A percentile compares a stretch with the other conserved stretches of the same genome.
Evolutionary conservation across 495 filamentous ascomycete species (phyloP).

Genomic region (Lepraria neglecta): DNA sequence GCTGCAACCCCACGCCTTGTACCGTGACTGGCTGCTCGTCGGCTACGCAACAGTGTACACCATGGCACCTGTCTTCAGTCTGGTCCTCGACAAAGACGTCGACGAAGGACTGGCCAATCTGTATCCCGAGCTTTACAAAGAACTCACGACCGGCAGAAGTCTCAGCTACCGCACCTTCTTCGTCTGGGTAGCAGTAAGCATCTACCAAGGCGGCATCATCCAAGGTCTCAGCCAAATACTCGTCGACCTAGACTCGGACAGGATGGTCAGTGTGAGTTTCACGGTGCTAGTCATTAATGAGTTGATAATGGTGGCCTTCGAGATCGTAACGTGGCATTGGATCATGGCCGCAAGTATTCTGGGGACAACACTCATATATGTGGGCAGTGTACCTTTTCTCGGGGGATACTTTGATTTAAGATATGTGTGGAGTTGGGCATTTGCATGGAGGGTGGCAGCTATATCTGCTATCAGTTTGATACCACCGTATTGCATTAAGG

Average conservation of each 20-base stretch:
- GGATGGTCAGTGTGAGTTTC: conserved; percentile 86
- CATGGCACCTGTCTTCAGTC: conserved; percentile 84
- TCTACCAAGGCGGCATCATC: conserved; percentile 93
- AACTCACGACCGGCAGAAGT: conserved; percentile 76
- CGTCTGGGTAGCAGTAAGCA: conserved; percentile 88
- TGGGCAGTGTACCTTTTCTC: conserved; percentile 79
- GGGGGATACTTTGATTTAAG: conserved; percentile 82
- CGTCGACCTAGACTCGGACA: conserved; percentile 58
- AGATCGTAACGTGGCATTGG: conserved; percentile 95
- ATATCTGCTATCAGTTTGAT: conserved; percentile 72
- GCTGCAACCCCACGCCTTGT: conserved; percentile 90
- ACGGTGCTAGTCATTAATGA: conserved; percentile 92
- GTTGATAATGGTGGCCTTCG: conserved; percentile 90
- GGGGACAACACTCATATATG: conserved; percentile 72
- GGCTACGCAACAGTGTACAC: conserved; percentile 97
- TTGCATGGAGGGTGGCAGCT: conserved; percentile 80
- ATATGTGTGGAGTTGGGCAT: conserved; percentile 72
- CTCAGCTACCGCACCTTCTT: conserved; percentile 92
- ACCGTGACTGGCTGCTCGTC: conserved; percentile 95
- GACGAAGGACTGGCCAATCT: conserved; percentile 87
- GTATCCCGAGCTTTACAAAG: conserved; percentile 96
- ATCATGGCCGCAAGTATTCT: conserved; percentile 82
- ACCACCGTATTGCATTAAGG: conserved; percentile 80
- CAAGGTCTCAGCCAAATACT: conserved; percentile 88
- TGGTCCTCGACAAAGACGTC: conserved; percentile 95